phyloP scores from a whole-genome alignment of 106 monocot species.

The Allium cepa region DNA sequence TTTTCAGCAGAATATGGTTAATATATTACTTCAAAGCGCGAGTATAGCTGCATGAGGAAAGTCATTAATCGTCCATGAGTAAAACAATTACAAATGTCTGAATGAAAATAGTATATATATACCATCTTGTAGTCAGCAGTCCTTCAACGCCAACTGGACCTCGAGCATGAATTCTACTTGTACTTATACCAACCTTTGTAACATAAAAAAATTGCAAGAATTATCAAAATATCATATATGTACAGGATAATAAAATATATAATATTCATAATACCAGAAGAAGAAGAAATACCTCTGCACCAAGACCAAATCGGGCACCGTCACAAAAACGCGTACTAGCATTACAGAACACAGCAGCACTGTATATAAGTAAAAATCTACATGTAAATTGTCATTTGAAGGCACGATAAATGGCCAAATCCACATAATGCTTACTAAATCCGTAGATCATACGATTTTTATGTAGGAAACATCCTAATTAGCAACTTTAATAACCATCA shows the following conservation, averaged over 20 bases:
- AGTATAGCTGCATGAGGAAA: neutral
- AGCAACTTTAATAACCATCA: neutral
- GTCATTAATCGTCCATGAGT: neutral
- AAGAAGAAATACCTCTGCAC: constrained; percentile 73
- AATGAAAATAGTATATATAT: constrained; percentile 8
- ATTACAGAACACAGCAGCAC: constrained; percentile 60
- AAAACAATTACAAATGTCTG: neutral
- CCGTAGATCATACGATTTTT: neutral
- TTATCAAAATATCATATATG: neutral
- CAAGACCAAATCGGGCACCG: constrained; percentile 95
- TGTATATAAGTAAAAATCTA: neutral
- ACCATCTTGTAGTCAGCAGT: constrained; percentile 82
- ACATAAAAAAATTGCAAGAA: neutral
- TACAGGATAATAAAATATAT: neutral
- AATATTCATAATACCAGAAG: neutral
- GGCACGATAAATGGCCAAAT: neutral
- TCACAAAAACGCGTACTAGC: constrained; percentile 96
- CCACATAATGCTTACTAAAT: neutral
- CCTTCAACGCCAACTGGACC: constrained; percentile 98
- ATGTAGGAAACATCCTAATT: neutral
- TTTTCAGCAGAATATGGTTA: neutral
- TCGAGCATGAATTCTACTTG: constrained; percentile 89
- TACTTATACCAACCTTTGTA: constrained; percentile 89
- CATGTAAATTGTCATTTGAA: neutral
- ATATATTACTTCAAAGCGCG: neutral